Percentiles rank a stretch among this genome's conserved stretches.
Conservation (phyloP, 2,329 filamentous ascomycete species). For the Clathrospora elynae region DNA sequence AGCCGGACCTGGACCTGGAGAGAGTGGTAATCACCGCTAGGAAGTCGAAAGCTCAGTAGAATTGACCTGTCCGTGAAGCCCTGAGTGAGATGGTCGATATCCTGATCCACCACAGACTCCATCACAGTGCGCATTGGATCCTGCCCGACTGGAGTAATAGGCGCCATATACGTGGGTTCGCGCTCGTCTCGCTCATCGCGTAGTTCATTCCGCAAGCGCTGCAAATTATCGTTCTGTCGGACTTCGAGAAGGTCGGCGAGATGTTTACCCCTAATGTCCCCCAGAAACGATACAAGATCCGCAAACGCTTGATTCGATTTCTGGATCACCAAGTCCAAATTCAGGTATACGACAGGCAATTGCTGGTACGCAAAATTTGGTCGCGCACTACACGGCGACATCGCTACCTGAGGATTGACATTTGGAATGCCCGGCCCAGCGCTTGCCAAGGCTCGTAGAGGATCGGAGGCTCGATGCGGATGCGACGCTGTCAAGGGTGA, state of each 20-base stretch:
- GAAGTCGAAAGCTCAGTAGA: slow-evolving; percentile 48
- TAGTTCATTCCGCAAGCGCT: slow-evolving; percentile 52
- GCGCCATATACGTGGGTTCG: slow-evolving; percentile 57
- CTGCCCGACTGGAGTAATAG: slow-evolving; percentile 52
- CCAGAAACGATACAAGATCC: slow-evolving; percentile 49
- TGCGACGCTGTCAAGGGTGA: slow-evolving; percentile 27
- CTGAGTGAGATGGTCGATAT: slow-evolving; percentile 53
- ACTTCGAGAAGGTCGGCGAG: slow-evolving; percentile 53
- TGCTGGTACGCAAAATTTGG: slow-evolving; percentile 37
- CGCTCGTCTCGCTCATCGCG: slow-evolving; percentile 54
- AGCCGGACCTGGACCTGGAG: slow-evolving; percentile 44
- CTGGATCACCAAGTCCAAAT: slow-evolving; percentile 55
- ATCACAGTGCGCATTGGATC: slow-evolving; percentile 52
- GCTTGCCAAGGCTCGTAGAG: slow-evolving; percentile 26
- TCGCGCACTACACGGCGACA: slow-evolving; percentile 29
- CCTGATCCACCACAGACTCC: slow-evolving; percentile 48
- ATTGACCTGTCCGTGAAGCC: slow-evolving; percentile 51
- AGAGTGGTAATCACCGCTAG: slow-evolving; percentile 40
- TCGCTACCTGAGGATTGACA: slow-evolving; percentile 20
- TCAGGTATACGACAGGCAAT: slow-evolving; percentile 50
- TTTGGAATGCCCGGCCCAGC: slow-evolving; percentile 24
- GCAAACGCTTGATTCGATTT: slow-evolving; percentile 54
- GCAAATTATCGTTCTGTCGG: slow-evolving; percentile 51
- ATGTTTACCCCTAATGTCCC: slow-evolving; percentile 47
- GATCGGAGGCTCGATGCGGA: slow-evolving; percentile 31